Conservation (phyloP, 2,329 filamentous ascomycete genomes). For the Beauveria brongniartii region DNA sequence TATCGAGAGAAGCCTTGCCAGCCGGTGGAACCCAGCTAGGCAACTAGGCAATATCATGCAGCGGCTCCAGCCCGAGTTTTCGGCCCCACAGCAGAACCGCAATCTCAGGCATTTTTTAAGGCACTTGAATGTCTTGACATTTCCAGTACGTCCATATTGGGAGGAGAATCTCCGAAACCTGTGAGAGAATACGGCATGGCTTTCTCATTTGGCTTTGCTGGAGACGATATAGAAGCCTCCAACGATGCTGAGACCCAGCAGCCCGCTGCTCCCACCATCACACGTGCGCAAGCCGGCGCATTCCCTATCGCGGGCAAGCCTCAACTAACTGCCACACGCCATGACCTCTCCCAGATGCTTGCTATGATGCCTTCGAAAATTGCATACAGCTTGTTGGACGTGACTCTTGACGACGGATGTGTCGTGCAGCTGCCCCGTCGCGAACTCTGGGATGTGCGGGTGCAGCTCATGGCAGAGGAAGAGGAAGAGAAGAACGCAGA, state of each 20-base stretch:
- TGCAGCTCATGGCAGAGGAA: conserved; percentile 72
- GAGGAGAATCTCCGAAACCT: background rate
- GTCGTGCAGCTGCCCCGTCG: conserved; percentile 56
- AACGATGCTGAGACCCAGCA: conserved; percentile 23
- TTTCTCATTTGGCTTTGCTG: conserved; percentile 54
- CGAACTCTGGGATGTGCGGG: conserved; percentile 72
- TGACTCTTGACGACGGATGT: conserved; percentile 48
- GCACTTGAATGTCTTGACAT: background rate
- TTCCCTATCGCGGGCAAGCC: conserved; percentile 57
- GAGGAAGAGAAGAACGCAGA: conserved; percentile 34
- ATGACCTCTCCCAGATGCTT: conserved; percentile 45
- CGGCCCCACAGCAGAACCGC: conserved; percentile 3
- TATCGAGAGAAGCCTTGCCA: background rate
- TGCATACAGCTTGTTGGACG: conserved; percentile 54
- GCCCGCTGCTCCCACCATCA: background rate
- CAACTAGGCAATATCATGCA: too few species aligned
- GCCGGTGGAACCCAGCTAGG: too few species aligned
- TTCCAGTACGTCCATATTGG: background rate
- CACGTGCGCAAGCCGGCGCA: conserved; percentile 31
- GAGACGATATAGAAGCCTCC: conserved; percentile 55
- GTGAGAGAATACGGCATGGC: conserved; percentile 27
- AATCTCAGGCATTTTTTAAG: background rate
- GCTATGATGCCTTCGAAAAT: conserved; percentile 62
- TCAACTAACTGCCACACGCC: conserved; percentile 45
- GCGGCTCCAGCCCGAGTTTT: conserved; percentile 6